Percentiles rank a stretch among this genome's conserved stretches.
Evolutionary conservation across 2,329 filamentous ascomycete genomes (phyloP).

Genomic region (Beauveria medogensis): DNA sequence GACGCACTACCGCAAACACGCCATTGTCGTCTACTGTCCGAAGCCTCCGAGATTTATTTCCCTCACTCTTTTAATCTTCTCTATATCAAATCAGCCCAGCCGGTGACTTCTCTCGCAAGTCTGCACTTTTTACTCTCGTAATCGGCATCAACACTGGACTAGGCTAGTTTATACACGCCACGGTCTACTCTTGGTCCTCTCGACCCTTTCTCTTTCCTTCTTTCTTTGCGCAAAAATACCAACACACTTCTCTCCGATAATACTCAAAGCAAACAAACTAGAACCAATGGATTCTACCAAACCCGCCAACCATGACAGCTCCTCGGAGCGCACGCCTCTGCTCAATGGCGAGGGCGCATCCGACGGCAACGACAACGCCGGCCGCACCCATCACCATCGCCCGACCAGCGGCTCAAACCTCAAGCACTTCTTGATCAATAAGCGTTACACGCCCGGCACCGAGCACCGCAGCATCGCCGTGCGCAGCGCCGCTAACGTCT

Average conservation of each 20-base stretch:
- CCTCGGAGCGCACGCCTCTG: slow-evolving; percentile 35
- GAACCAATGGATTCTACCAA: slow-evolving; percentile 27
- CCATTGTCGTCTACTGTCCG: background rate
- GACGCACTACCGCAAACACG: background rate
- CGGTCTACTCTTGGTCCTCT: background rate
- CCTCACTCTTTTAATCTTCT: background rate
- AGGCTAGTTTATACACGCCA: background rate
- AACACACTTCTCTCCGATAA: background rate
- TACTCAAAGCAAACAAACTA: background rate
- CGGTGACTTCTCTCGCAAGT: background rate
- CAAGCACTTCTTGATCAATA: slow-evolving; percentile 41
- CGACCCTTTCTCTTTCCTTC: background rate
- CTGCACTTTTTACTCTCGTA: background rate
- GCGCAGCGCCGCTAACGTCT: slow-evolving; percentile 38
- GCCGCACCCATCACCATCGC: background rate
- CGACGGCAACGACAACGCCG: background rate
- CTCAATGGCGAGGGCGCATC: slow-evolving; percentile 26
- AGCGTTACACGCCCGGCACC: slow-evolving; percentile 42
- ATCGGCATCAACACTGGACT: background rate
- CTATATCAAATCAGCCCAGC: background rate
- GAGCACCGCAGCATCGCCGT: slow-evolving; percentile 39
- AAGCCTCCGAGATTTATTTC: background rate
- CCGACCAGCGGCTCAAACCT: slow-evolving; percentile 14
- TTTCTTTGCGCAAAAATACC: too few relatives aligned
- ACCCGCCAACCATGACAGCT: slow-evolving; percentile 14